Conservation (phyloP, 2,329 filamentous ascomycete genomes). For the Cytospora chrysosperma region DNA sequence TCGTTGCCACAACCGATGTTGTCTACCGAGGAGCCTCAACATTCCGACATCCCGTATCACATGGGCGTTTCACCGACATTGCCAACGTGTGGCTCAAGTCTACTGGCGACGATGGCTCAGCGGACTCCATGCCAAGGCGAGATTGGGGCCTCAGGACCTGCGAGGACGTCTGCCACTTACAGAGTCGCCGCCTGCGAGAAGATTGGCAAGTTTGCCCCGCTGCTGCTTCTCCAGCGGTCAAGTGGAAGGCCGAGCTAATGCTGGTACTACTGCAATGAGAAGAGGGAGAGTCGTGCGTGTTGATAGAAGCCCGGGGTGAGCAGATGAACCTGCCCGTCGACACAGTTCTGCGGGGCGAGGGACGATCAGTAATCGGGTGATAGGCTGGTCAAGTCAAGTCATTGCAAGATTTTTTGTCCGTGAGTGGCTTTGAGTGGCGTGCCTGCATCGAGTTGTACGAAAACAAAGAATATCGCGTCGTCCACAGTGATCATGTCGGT, state of each 20-base stretch:
- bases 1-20: neutral
- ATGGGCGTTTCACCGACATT: neutral
- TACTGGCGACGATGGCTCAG: neutral
- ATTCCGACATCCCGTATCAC: neutral
- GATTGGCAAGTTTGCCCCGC: too few species aligned
- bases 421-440: neutral
- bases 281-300: neutral
- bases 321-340: neutral
- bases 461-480: neutral
- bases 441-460: neutral
- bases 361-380: neutral
- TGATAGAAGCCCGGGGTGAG: neutral
- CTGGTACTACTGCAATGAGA: too few species aligned
- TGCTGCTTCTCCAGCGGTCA: too few species aligned
- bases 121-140: neutral
- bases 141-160: neutral
- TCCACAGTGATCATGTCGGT: too few species aligned
- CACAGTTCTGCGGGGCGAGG: neutral
- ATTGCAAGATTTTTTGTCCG: neutral
- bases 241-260: too few species aligned
- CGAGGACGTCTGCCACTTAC: too few species aligned
- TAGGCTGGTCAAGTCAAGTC: neutral
- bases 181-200: too few species aligned
- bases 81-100: neutral
- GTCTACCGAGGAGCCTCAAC: neutral